A percentile compares a stretch with the other conserved stretches of the same genome.
Conservation (phyloP, 495 filamentous ascomycete genomes). For the Eremomyces bilateralis region DNA sequence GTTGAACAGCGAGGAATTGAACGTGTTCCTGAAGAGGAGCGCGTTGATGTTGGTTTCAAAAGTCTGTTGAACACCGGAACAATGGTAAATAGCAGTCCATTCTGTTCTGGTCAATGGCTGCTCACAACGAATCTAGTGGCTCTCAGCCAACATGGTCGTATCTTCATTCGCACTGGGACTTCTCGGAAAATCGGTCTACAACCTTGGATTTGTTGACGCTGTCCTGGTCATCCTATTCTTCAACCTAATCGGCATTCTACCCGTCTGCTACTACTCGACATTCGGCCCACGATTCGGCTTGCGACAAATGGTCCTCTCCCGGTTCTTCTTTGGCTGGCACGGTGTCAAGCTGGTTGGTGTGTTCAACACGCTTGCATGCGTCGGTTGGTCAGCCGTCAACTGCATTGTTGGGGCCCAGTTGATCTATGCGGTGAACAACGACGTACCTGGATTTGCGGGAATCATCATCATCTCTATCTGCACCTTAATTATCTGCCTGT, state of each 20-base stretch:
- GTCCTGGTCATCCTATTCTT: slow-evolving; percentile 57
- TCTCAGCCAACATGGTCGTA: slow-evolving; percentile 68
- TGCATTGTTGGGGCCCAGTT: slow-evolving; percentile 69
- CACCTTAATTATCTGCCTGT: slow-evolving; percentile 49
- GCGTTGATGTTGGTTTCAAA: slow-evolving; percentile 33
- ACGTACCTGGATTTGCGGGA: slow-evolving; percentile 52
- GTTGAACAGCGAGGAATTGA: slow-evolving; percentile 68
- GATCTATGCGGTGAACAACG: slow-evolving; percentile 48
- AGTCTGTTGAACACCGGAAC: slow-evolving; percentile 43
- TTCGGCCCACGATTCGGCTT: slow-evolving; percentile 61
- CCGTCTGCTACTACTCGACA: slow-evolving; percentile 61
- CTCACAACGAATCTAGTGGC: slow-evolving; percentile 44
- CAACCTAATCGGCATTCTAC: slow-evolving; percentile 51
- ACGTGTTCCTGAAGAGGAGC: slow-evolving; percentile 53
- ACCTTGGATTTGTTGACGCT: slow-evolving; percentile 54
- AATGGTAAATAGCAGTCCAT: slow-evolving; percentile 33
- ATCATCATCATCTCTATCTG: slow-evolving; percentile 54
- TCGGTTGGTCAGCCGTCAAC: slow-evolving; percentile 60
- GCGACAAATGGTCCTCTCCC: slow-evolving; percentile 68
- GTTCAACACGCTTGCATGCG: slow-evolving; percentile 56
- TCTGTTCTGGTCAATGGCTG: slow-evolving; percentile 1
- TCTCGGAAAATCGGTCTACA: slow-evolving; percentile 42
- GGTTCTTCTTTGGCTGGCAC: slow-evolving; percentile 62
- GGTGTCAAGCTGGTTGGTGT: slow-evolving; percentile 52
- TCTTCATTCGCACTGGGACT: slow-evolving; percentile 65